Conservation (phyloP, 1,284 basidiomycete species). For the Erythrobasidium hasegawianum region DNA sequence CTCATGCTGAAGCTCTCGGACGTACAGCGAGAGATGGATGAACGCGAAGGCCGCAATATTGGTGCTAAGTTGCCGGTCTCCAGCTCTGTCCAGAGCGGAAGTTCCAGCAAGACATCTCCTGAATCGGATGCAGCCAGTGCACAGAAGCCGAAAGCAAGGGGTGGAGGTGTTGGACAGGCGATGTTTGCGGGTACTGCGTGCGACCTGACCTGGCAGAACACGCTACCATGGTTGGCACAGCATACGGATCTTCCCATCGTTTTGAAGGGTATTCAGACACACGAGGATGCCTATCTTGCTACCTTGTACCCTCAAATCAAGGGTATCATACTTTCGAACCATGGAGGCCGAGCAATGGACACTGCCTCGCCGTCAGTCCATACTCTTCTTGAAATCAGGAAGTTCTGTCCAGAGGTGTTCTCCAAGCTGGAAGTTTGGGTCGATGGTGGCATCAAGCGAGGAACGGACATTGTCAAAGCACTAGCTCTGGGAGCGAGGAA, state of each 20-base stretch:
- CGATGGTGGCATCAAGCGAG: constrained; percentile 79
- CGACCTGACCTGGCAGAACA: constrained; percentile 48
- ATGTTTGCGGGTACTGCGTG: constrained; percentile 26
- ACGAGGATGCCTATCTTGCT: constrained; percentile 64
- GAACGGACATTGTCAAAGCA: constrained; percentile 88
- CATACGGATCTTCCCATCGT: constrained; percentile 52
- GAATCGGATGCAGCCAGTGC: background rate
- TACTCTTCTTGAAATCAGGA: constrained; percentile 55
- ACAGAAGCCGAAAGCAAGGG: constrained; percentile 14
- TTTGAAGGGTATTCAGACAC: constrained; percentile 54
- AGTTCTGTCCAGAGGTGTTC: constrained; percentile 71
- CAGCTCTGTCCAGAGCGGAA: background rate
- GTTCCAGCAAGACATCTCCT: background rate
- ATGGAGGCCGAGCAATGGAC: constrained; percentile 52
- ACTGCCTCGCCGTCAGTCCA: constrained; percentile 39
- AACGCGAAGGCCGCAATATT: constrained; percentile 50
- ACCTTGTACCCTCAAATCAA: constrained; percentile 41
- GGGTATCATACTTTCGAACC: constrained; percentile 49
- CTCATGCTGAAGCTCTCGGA: background rate
- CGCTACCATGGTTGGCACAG: constrained; percentile 52
- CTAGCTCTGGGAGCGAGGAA: constrained; percentile 84
- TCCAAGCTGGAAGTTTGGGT: constrained; percentile 69
- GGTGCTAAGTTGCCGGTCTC: constrained; percentile 40
- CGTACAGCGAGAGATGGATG: constrained; percentile 64
- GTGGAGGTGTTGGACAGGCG: constrained; percentile 16